Percentiles rank a stretch among this genome's conserved stretches.
phyloP scores from a whole-genome alignment of 306 rosid species.

The Lagenaria siceraria region DNA sequence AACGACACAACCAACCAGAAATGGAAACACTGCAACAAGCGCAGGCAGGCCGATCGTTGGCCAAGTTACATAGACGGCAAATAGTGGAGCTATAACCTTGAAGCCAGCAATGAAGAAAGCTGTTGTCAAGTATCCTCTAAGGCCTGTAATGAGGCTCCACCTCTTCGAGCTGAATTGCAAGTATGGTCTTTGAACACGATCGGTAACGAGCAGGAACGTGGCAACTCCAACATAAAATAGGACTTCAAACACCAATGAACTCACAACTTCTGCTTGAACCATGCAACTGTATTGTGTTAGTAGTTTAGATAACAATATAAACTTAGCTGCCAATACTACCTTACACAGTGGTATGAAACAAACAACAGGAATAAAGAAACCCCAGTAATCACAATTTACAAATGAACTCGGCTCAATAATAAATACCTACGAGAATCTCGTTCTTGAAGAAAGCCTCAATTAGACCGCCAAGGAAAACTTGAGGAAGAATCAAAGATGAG shows the following conservation, averaged over 20 bases:
- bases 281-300: neutral
- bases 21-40: conserved; percentile 49
- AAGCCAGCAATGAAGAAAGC: conserved; percentile 52
- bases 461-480: conserved; percentile 37
- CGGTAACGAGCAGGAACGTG: conserved; percentile 49
- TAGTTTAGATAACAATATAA: neutral
- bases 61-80: conserved; percentile 42
- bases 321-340: neutral
- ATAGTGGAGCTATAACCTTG: conserved; percentile 52
- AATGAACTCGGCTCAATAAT: neutral
- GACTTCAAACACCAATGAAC: conserved; percentile 39
- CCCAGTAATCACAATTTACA: neutral
- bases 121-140: conserved; percentile 62
- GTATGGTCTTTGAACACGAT: conserved; percentile 79
- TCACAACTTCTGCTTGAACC: conserved; percentile 45
- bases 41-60: conserved; percentile 45
- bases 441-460: conserved; percentile 38
- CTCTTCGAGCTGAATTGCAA: conserved; percentile 75
- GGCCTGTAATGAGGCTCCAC: conserved; percentile 94
- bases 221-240: conserved; percentile 62
- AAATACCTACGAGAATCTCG: conserved; percentile 62
- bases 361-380: neutral
- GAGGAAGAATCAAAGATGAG: conserved; percentile 62
- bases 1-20: conserved; percentile 42
- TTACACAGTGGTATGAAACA: neutral